A percentile compares a stretch with the other conserved stretches of the same genome.
Evolutionary conservation across 345 rosid species (phyloP).

Genomic region (Erodium maritimum): DNA sequence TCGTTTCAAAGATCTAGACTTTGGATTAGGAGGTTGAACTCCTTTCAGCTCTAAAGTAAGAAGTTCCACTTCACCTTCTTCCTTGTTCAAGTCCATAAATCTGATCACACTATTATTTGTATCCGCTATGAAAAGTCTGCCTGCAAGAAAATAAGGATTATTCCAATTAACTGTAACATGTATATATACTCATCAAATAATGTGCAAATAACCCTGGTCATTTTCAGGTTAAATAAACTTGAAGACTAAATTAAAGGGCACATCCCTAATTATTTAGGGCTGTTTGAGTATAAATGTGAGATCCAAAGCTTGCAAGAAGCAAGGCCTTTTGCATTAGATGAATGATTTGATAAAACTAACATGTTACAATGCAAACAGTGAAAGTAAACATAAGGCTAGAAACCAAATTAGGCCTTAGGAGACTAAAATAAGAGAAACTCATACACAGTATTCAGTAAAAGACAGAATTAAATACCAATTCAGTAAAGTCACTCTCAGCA

Average conservation of each 20-base stretch:
- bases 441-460: background rate
- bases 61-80: conserved; percentile 28
- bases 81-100: conserved; percentile 50
- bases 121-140: conserved; percentile 71
- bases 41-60: conserved; percentile 75
- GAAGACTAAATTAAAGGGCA: too few species aligned
- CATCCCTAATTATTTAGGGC: too few species aligned
- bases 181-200: background rate
- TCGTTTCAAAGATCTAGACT: conserved; percentile 54
- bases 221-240: too few species aligned
- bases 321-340: too few species aligned
- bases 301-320: too few species aligned
- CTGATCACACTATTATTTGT: conserved; percentile 77
- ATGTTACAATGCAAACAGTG: too few species aligned
- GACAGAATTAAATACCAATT: background rate
- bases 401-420: too few species aligned
- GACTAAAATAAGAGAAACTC: background rate
- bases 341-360: too few species aligned
- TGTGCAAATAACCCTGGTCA: background rate
- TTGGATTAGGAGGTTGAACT: conserved; percentile 59
- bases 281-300: too few species aligned
- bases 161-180: background rate
- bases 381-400: too few species aligned
- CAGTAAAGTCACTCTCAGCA: background rate
- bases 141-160: conserved; percentile 27